Evolutionary conservation across 495 filamentous ascomycete species (phyloP).

Genomic region (Neurospora africana): DNA sequence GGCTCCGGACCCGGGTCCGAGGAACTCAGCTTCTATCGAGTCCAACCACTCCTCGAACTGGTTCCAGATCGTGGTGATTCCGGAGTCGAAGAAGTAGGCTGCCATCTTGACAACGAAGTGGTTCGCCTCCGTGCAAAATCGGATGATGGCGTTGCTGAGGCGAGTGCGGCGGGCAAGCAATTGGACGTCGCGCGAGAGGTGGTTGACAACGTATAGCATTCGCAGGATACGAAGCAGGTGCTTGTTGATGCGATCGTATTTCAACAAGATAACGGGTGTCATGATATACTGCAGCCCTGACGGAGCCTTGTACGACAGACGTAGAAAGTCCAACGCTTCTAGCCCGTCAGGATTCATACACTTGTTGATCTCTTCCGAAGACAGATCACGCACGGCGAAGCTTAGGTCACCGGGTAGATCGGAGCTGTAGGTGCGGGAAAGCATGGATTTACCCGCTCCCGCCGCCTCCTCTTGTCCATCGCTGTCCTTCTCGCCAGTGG

Average conservation of each 20-base stretch:
- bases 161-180: neutral
- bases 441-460: neutral
- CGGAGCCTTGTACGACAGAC: constrained; percentile 74
- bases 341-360: constrained; percentile 71
- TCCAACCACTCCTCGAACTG: constrained; percentile 56
- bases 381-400: constrained; percentile 78
- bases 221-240: constrained; percentile 65
- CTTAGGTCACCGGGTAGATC: constrained; percentile 71
- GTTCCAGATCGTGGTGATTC: constrained; percentile 59
- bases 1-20: constrained; percentile 21
- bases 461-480: neutral
- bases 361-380: constrained; percentile 60
- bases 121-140: constrained; percentile 65
- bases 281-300: constrained; percentile 62
- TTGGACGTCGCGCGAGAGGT: constrained; percentile 46
- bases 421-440: constrained; percentile 22
- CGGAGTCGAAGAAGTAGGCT: constrained; percentile 67
- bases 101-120: constrained; percentile 62
- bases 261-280: constrained; percentile 51
- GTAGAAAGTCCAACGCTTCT: constrained; percentile 83
- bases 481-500: neutral
- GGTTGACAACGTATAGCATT: constrained; percentile 67
- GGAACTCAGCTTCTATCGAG: constrained; percentile 45
- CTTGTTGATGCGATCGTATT: constrained; percentile 78
- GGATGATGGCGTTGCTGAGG: constrained; percentile 35